Percentiles rank a stretch among this genome's conserved stretches.
Conservation (phyloP, 106 monocot species). For the Allium sativum region DNA sequence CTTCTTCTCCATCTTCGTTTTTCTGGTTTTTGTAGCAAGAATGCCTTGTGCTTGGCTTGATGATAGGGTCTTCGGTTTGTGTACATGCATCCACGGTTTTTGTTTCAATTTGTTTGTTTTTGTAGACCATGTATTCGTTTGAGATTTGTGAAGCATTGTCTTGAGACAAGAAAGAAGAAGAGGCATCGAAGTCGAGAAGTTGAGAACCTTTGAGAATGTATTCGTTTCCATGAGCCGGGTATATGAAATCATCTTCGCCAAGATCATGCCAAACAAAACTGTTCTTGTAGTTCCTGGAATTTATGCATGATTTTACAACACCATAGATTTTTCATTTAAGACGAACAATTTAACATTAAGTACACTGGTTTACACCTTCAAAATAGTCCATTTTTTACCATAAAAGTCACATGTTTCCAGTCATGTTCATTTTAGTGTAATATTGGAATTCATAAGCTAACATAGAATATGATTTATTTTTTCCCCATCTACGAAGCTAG, state of each 20-base stretch:
- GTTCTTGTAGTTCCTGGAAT: constrained; percentile 69
- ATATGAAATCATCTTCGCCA: constrained; percentile 64
- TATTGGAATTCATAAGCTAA: too few species aligned
- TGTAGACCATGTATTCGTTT: constrained; percentile 4
- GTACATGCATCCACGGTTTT: constrained; percentile 29
- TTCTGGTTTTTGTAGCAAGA: constrained; percentile 57
- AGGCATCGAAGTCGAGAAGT: constrained; percentile 7
- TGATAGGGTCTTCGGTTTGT: constrained; percentile 52
- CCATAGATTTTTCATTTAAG: too few species aligned
- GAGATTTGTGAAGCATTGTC: constrained; percentile 10
- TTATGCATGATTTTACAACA: background rate
- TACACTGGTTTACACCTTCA: too few species aligned
- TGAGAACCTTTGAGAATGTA: constrained; percentile 86
- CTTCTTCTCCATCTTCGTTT: constrained; percentile 32
- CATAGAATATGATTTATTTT: too few species aligned
- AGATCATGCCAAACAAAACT: constrained; percentile 91
- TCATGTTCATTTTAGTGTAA: too few species aligned
- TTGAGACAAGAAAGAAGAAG: constrained; percentile 27
- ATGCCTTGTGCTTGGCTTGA: constrained; percentile 14
- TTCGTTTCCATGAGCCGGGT: constrained; percentile 52
- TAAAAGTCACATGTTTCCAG: too few species aligned
- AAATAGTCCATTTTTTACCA: too few species aligned
- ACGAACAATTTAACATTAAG: too few species aligned
- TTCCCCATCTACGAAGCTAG: too few species aligned
- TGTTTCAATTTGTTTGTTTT: background rate